Evolutionary conservation across 805 yeast genomes (phyloP).

Genomic region (Starmerella asiatica): DNA sequence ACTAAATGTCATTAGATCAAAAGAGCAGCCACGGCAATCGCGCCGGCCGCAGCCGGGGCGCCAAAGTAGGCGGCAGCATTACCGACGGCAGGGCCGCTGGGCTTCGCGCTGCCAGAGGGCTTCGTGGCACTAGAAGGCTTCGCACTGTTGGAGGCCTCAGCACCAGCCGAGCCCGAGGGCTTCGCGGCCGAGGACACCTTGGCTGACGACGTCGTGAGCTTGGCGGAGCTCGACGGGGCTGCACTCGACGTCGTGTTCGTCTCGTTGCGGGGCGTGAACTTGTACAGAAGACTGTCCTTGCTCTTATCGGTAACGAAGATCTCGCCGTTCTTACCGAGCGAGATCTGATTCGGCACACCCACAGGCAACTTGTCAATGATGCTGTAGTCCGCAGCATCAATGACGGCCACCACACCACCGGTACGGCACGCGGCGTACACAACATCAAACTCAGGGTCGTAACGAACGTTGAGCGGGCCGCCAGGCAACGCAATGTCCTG

Average conservation of each 20-base stretch:
- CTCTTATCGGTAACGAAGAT: slow-evolving; percentile 11
- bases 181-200: neutral
- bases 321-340: slow-evolving; percentile 6
- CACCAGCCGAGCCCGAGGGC: neutral
- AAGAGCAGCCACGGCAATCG: slow-evolving; percentile 15
- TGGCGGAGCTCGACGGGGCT: slow-evolving; percentile 4
- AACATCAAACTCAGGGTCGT: slow-evolving; percentile 12
- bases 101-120: slow-evolving; percentile 8
- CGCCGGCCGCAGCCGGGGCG: slow-evolving; percentile 16
- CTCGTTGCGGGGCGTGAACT: slow-evolving; percentile 8
- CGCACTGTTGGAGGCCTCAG: neutral
- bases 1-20: slow-evolving; percentile 15
- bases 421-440: slow-evolving; percentile 13
- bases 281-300: slow-evolving; percentile 3
- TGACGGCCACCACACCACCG: slow-evolving; percentile 8
- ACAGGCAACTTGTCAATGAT: slow-evolving; percentile 7
- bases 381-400: slow-evolving; percentile 10
- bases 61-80: slow-evolving; percentile 15
- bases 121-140: slow-evolving; percentile 4
- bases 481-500: slow-evolving; percentile 1
- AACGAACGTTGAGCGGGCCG: slow-evolving; percentile 11
- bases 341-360: slow-evolving; percentile 12
- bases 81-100: neutral
- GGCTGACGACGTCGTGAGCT: neutral
- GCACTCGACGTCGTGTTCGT: neutral